Evolutionary conservation across 164 flowering plant genomes (phyloP), one percentile per base, ranked within the genome.

Genomic region (Vitis rotundifolia): DNA sequence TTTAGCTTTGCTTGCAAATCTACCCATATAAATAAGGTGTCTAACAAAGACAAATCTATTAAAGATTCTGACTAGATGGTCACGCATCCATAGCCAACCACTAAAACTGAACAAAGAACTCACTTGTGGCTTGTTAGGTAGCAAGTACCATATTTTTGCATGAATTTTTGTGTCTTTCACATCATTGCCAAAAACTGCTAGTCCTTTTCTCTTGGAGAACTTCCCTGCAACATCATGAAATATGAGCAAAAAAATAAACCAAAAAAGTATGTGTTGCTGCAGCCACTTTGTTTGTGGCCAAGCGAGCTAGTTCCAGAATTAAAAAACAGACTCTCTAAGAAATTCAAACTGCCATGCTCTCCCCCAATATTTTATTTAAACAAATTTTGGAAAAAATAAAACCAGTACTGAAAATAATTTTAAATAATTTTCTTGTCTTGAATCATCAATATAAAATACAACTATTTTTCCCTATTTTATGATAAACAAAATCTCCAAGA

Each of bases 171-270:
- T 90, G 69, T 90, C 91, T 75, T 90, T 91, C 57, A 84, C 99
- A 84, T 93, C 98, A 84, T 91, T 93, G 12, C 99, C 99, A 81
- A 95, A 95, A 63, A 93, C 94, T 66, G 97, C 98, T 37, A 93
- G 61, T 48, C 99, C 99, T 70, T 91, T 89, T 68, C 96, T 95
- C 84, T 92, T 95, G 61, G 91, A 89, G 65, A 86, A 89, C 69
- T 89, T 89, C 47, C 91, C 99, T 95, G 83, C 60, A 81, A 47
- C 61, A 53, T 15, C 26, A 22, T 22, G 37, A 1, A 16, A 53
- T 56, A 57, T 22, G 26, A 22, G 26, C 26, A 22, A 26, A 49
- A 31, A 26, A 9, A n/a, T 1, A 48, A 55, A 3, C 49, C 37
- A 22, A 22, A 22, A 22, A 22, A 22, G 26, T 22, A 22, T 22